Base-by-base conservation (phyloP, 768 basidiomycete genomes). In the Tulasnella calospora region DNA sequence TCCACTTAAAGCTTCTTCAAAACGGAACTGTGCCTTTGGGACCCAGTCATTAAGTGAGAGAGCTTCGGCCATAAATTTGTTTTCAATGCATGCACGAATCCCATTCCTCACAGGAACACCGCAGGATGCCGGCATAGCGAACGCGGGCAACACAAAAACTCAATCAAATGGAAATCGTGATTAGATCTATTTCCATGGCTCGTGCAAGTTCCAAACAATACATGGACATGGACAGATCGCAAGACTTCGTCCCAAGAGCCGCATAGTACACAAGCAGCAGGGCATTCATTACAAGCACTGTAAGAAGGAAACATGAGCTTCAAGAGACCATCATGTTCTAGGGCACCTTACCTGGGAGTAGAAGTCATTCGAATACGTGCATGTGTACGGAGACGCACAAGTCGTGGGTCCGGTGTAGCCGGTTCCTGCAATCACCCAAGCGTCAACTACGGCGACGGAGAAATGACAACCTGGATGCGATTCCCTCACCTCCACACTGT, bases 351-450 rank as follows among this genome's bases (percentile, higher is more conserved):
- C 61, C 61, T 67, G 61, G 9, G 61, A 67, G 61, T 67, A 67
- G 33, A 15, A 67, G 35, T 17, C 33, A 17, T 67, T 67, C 61
- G 30, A 40, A 36, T 33, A 33, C 38, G 30, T 33, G 71, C 71
- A 73, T 27, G 17, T 41, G 36, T 73, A 73, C n/a, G 71, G 71
- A 73, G 71, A 73, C 13, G 71, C 71, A 19, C 71, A 73, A 17
- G 13, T 15, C 33, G 61, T 67, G 13, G 61, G 33, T 35, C 61
- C 61, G 17, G 61, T 67, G 33, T 67, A 67, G 6, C 27, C 30
- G 8, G 1, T 17, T 1, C 61, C 61, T 67, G 17, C 13, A 67
- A 35, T 15, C 33, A 67, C 30, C 30, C 30, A 12, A 51, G 21
- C 21, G 51, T 67, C n/a, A 67, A 19, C 15, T 35, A 67, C 30